Evolutionary conservation across 2,329 filamentous ascomycete genomes (phyloP), one percentile per base, ranked within the genome.

Genomic region (Colletotrichum lindemuthianum): DNA sequence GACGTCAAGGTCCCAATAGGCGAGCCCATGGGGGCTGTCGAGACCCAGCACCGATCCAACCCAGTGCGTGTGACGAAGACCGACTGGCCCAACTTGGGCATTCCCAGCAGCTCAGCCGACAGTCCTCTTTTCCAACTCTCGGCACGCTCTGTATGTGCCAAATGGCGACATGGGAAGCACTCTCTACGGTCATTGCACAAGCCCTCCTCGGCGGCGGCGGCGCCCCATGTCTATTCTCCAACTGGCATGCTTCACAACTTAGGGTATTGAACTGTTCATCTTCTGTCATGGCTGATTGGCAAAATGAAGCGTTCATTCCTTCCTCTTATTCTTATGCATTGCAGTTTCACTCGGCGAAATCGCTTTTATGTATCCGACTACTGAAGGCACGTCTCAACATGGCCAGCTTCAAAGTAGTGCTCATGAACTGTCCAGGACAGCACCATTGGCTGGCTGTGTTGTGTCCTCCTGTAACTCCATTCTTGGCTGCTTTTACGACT

Each of bases 121-220:
- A 63, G 15, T 81, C 82, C 68, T 80, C 79, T 0, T 67, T 84
- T 2, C 79, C 78, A 69, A 80, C 81, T 0, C 72, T 84, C 2
- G 76, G 76, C 12, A 74, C 76, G 4, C 70, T 84, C 6, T 79
- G 80, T 49, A 70, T 83, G 8, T 82, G 80, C 49, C 72, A 84
- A 48, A 84, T 84, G 81, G 82, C 77, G 41, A 84, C 82, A 9
- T 84, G 81, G 82, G 82, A 84, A 59, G 81, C 82, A 1, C 69
- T 83, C 3, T 78, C 79, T 0, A 78, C 78, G 1, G 81, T 84
- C 5, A 74, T 84, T 10, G 76, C 79, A 2, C 74, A 75, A 4
- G 81, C 81, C 2, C 67, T 84, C 36, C 74, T 75, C 2, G 80
- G 76, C 47, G 81, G 82, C 0, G 81, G 82, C 37, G 78, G n/a